phyloP scores from a whole-genome alignment of 2,329 filamentous ascomycete genomes.

The Fusarium tricinctum region DNA sequence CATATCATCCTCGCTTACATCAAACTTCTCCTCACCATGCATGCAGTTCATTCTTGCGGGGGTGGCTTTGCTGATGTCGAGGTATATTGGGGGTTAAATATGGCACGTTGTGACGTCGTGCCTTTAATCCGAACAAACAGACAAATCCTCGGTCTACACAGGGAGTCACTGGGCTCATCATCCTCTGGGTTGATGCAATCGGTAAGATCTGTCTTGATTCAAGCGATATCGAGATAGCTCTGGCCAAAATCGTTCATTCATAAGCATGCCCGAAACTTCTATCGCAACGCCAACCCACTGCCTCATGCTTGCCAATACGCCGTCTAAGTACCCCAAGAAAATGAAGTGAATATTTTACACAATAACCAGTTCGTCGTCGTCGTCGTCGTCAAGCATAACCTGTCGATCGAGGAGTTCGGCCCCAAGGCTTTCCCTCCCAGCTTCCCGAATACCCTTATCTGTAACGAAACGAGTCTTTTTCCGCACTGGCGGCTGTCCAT shows the following conservation, averaged over 20 bases:
- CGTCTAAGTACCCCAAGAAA: conserved; percentile 26
- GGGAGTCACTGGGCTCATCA: background rate
- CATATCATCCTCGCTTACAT: conserved; percentile 3
- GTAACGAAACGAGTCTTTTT: conserved; percentile 87
- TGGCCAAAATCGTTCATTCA: conserved; percentile 45
- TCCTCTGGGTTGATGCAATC: conserved; percentile 12
- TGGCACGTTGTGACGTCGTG: conserved; percentile 20
- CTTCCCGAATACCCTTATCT: conserved; percentile 81
- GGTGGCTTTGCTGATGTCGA: conserved; percentile 10
- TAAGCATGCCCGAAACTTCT: conserved; percentile 42
- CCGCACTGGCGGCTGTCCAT: conserved; percentile 62
- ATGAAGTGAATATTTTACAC: conserved; percentile 51
- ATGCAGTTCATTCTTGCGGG: background rate
- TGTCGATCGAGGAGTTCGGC: conserved; percentile 59
- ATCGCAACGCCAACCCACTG: conserved; percentile 41
- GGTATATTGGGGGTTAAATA: conserved; percentile 3
- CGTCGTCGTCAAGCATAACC: conserved; percentile 60
- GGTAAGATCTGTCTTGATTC: conserved; percentile 32
- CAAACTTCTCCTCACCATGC: conserved; percentile 1
- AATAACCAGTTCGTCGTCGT: conserved; percentile 68
- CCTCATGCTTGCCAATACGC: conserved; percentile 41
- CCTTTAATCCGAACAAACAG: conserved; percentile 9
- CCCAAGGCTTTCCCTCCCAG: conserved; percentile 80
- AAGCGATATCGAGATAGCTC: conserved; percentile 40
- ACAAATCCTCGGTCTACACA: background rate